Base-by-base conservation (phyloP, 805 yeast genomes). In the Hanseniaspora meyeri region DNA sequence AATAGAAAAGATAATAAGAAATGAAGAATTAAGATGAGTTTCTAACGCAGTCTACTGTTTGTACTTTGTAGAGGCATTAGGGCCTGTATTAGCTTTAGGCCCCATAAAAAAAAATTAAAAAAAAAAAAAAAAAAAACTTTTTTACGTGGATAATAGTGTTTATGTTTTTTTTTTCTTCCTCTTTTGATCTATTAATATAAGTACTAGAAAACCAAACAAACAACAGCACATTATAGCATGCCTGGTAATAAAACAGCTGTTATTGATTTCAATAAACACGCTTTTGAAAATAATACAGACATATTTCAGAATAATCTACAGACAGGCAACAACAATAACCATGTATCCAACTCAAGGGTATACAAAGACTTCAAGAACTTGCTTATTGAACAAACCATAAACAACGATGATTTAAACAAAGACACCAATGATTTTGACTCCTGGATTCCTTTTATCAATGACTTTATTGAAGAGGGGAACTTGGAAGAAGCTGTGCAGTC, bases 371-470 rank as follows among this genome's bases (percentile, higher is more conserved):
- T 53, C 11, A 27, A 49, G n/a, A 49, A 29, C 36, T 24, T 49
- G 11, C 32, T 49, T 5, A 49, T 49, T 39, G 36, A 38, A 27
- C 52, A 45, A 32, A 53, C 57, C 16, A 31, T 29, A 7, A 31
- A 37, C 27, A 38, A 39, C 16, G 49, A 40, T 11, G 31, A 42
- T 42, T 24, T 42, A 3, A 42, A 17, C 11, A 5, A 29, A 11
- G 34, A 37, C 20, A 43, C 46, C 16, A 47, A 45, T n/a, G 43
- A 27, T 19, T 53, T 46, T 53, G 57, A 53, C 36, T 32, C 50
- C 8, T 53, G 57, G 57, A 19, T 53, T 16, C 57, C 57, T 6
- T 53, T 53, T 10, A 53, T 53, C 10, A 53, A 45, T 19, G 50
- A 45, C 20, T 53, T 53, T 32, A 42, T 53, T 9, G 36, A 53